These are phyloP conservation scores for Mentha longifolia DNA, from an alignment of 257 asterid species.

Conservation along the genomic window DNA sequence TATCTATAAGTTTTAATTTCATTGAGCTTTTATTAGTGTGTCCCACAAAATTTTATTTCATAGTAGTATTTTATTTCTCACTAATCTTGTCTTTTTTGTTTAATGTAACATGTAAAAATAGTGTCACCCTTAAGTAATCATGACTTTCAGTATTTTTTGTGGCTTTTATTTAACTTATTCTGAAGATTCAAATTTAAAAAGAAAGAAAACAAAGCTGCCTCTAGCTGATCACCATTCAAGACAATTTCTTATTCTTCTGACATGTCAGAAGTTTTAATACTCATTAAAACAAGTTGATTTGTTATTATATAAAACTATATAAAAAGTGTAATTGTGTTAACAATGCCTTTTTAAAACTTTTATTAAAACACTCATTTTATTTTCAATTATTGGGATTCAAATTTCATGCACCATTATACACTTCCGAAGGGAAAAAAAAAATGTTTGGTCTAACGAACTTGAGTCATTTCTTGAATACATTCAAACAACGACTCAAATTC, in stretches of 20 bases:
- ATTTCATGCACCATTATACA: no score
- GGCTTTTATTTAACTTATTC: slow-evolving; percentile 4
- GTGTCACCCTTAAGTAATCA: slow-evolving; percentile 28
- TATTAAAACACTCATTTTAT: no score
- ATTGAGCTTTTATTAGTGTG: slow-evolving; percentile 22
- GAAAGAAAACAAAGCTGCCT: slow-evolving; percentile 1
- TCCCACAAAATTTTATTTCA: slow-evolving; percentile 33
- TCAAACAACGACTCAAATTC: no score
- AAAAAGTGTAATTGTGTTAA: no score
- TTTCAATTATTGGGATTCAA: no score
- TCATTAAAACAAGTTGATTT: not conserved
- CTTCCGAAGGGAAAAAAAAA: no score
- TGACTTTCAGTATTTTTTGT: slow-evolving; percentile 38
- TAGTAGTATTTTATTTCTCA: not conserved
- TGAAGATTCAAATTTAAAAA: slow-evolving; percentile 20
- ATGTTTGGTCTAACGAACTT: no score
- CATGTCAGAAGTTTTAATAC: slow-evolving; percentile 19
- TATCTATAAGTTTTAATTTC: not conserved
- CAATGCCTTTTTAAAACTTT: no score
- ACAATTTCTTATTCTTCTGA: slow-evolving; percentile 32
- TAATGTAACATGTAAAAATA: not conserved
- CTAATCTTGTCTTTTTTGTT: slow-evolving; percentile 29
- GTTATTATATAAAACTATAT: no score
- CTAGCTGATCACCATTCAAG: slow-evolving; percentile 20
- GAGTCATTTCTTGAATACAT: no score